phyloP scores from a whole-genome alignment of 2,329 filamentous ascomycete species.

The Laburnicola sp. region DNA sequence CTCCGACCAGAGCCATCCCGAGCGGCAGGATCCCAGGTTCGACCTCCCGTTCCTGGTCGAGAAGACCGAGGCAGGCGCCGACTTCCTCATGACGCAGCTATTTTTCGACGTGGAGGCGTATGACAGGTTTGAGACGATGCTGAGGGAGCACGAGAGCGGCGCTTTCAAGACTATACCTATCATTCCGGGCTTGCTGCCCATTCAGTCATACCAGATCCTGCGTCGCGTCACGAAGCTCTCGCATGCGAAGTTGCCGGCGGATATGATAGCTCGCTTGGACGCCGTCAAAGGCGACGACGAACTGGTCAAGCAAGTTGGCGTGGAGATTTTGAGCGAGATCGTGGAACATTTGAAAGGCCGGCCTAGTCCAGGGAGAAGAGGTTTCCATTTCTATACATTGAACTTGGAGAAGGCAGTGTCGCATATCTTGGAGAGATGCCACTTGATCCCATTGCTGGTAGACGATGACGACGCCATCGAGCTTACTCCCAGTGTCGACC shows the following conservation, averaged over 20 bases:
- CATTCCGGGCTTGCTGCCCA: constrained; percentile 93
- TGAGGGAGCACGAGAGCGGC: constrained; percentile 81
- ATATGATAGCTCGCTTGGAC: constrained; percentile 71
- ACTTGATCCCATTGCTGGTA: constrained; percentile 65
- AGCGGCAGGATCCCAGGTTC: constrained; percentile 64
- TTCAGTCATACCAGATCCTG: constrained; percentile 96
- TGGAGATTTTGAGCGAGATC: constrained; percentile 82
- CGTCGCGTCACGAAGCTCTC: constrained; percentile 92
- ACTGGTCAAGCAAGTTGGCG: constrained; percentile 75
- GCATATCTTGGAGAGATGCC: constrained; percentile 82
- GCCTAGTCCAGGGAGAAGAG: constrained; percentile 51
- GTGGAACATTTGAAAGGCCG: constrained; percentile 76
- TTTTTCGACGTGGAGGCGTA: constrained; percentile 92
- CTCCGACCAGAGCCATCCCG: constrained; percentile 85
- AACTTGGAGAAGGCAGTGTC: constrained; percentile 96
- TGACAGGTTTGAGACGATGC: constrained; percentile 71
- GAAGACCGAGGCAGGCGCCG: constrained; percentile 87
- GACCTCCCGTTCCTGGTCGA: constrained; percentile 89
- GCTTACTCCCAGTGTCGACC: constrained; percentile 47
- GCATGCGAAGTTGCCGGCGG: constrained; percentile 77
- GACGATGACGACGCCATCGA: constrained; percentile 55
- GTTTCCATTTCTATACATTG: constrained; percentile 96
- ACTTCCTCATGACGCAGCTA: constrained; percentile 98
- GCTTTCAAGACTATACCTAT: constrained; percentile 85
- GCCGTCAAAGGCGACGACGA: constrained; percentile 78